Evolutionary conservation across 2,329 filamentous ascomycete species (phyloP).

Genomic region (Xylaria sp.): DNA sequence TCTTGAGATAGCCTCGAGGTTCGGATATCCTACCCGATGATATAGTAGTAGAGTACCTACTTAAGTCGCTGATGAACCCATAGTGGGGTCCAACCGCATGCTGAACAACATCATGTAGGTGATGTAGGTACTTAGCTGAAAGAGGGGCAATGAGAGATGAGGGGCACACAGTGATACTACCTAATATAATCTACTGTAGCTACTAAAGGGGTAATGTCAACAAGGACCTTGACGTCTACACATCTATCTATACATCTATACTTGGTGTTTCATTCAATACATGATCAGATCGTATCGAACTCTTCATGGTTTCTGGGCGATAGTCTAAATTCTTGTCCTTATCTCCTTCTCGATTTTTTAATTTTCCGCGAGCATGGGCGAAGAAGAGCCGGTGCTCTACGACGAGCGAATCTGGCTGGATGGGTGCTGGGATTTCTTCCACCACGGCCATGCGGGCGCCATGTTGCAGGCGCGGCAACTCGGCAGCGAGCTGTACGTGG

Average conservation of each 20-base stretch:
- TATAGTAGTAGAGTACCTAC: neutral
- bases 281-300: neutral
- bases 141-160: slow-evolving; percentile 17
- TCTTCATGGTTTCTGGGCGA: neutral
- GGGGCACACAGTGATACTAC: slow-evolving; percentile 14
- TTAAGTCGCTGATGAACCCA: neutral
- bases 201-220: slow-evolving; percentile 1
- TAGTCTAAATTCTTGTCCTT: neutral
- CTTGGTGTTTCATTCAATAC: neutral
- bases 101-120: slow-evolving; percentile 1
- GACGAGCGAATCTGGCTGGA: slow-evolving; percentile 94
- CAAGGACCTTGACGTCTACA: neutral
- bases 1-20: neutral
- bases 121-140: slow-evolving; percentile 17
- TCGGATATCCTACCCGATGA: neutral
- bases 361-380: slow-evolving; percentile 23
- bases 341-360: neutral
- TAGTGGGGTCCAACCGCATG: slow-evolving; percentile 26
- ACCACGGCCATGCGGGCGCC: slow-evolving; percentile 96
- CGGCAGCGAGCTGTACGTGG: slow-evolving; percentile 87
- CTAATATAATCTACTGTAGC: too few species aligned
- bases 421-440: slow-evolving; percentile 99
- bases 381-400: slow-evolving; percentile 58
- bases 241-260: neutral
- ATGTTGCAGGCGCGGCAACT: slow-evolving; percentile 96